Percentiles rank a stretch among this genome's conserved stretches.
Evolutionary conservation across 371 early-diverging fungal genomes (phyloP).

Genomic region (Haplosporangium sp.): DNA sequence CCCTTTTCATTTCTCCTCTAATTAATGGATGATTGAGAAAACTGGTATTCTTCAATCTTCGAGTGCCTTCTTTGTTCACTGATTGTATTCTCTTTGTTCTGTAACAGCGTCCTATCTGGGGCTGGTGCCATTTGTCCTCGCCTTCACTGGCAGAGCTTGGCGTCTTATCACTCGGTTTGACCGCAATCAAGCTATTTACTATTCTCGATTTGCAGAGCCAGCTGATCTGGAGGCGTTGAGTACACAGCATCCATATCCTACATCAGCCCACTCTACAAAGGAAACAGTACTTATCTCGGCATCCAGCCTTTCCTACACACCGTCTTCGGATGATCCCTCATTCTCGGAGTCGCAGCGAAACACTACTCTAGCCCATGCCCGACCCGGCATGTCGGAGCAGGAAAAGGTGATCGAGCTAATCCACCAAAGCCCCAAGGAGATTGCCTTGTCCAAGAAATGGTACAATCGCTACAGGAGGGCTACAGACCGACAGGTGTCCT

Average conservation of each 20-base stretch:
- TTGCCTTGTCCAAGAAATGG: constrained; percentile 35
- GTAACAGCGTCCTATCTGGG: constrained; percentile 22
- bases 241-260: neutral
- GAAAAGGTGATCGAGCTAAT: constrained; percentile 22
- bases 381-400: neutral
- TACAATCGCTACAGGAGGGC: constrained; percentile 41
- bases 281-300: neutral
- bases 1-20: neutral
- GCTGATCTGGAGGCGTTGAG: constrained; percentile 20
- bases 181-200: constrained; percentile 42
- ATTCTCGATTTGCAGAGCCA: constrained; percentile 41
- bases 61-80: neutral
- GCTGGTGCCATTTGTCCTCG: constrained; percentile 34
- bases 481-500: constrained; percentile 36
- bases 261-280: neutral
- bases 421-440: constrained; percentile 17
- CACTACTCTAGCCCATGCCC: neutral
- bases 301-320: constrained; percentile 1
- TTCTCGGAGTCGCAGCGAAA: neutral
- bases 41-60: too few species aligned
- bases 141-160: constrained; percentile 41
- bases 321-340: neutral
- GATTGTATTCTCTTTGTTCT: neutral
- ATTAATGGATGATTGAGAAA: too few species aligned
- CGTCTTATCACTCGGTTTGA: constrained; percentile 44